Evolutionary conservation across 805 yeast genomes (phyloP), one percentile per base, ranked within the genome.

Genomic region (Candida ponderosae): DNA sequence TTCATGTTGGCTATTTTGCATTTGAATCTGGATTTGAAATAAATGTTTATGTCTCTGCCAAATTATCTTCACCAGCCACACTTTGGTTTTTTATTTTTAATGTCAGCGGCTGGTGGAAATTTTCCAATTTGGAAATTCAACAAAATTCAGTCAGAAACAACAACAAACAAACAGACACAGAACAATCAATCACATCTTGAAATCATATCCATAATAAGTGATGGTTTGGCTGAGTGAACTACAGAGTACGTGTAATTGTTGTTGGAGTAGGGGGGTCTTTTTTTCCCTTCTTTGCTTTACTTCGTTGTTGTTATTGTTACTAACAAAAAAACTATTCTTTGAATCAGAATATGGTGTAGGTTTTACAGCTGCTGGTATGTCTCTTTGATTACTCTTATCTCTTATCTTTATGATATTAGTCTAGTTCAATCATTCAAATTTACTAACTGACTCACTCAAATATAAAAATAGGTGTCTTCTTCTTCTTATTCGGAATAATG

Each of bases 341-440:
- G n/a, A n/a, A n/a, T 20, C 42, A 85, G 95, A 88, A 61, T 79
- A 81, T 52, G 97, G 97, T 28, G 96, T 86, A 16, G 96, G 86
- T 3, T 81, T 88, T 68, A 85, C 96, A 4, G 88, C 94, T 15
- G 83, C 81, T 26, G 96, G 79, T 60, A 56, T 34, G 57, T 47
- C 33, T 15, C 10, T 16, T 16, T 16, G 14, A 6, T 21, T 10
- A 17, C 10, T 26, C 18, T 21, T 21, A 9, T 23, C 8, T 18
- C 7, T 18, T 18, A 1, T 7, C n/a, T 20, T 29, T 18, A 6
- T 27, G 13, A 19, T 28, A 14, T 35, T 28, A n/a, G n/a, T 21
- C 24, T 10, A 21, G 24, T 33, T 29, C 37, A 37, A 30, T 13
- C 18, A 10, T 21, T 21, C 10, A 8, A 7, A 21, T 21, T 21